Base-by-base conservation (phyloP, 805 yeast genomes). In the Kuraishia molischiana region DNA sequence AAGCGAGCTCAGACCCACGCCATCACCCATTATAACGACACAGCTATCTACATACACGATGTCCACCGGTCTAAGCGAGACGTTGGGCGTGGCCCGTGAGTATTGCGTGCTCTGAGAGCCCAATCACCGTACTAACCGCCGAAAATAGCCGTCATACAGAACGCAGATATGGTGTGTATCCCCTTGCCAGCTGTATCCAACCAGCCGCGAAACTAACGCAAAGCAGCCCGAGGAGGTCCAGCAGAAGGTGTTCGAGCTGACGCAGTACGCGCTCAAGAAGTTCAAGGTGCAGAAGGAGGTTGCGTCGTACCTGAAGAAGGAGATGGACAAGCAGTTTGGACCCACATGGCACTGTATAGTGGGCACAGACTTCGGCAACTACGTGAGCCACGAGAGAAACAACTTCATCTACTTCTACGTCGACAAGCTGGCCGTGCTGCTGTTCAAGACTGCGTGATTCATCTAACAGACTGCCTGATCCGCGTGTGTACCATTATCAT, bases 331-430 rank as follows among this genome's bases (percentile, higher is more conserved):
- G 34, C 56, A 65, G 34, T 72, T 67, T 41, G 90, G 89, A 0
- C 70, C 77, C 21, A 74, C 85, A 29, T 84, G 92, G 94, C 90
- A 84, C 53, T 85, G 80, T 2, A 69, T 84, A 36, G 87, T 81
- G 38, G 94, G 92, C 9, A 79, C 74, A 54, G 78, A 77, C 48
- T 84, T 83, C 57, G 90, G 92, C 3, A 72, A 82, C 35, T 81
- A 78, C 52, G 86, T 84, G 15, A 79, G 89, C 10, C 92, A 84
- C 51, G 85, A 82, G 56, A 75, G 75, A 46, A 89, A 87, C 1
- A 67, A 66, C 48, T 84, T 84, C 50, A 63, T 77, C 10, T 83
- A 84, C 51, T 80, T 77, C 50, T 83, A 81, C 59, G 66, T 80
- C 45, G 89, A 77, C 26, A 74, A 75, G 31, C 59, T 71, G 38